Conservation (phyloP, 805 yeast species). For the Candida germanica region DNA sequence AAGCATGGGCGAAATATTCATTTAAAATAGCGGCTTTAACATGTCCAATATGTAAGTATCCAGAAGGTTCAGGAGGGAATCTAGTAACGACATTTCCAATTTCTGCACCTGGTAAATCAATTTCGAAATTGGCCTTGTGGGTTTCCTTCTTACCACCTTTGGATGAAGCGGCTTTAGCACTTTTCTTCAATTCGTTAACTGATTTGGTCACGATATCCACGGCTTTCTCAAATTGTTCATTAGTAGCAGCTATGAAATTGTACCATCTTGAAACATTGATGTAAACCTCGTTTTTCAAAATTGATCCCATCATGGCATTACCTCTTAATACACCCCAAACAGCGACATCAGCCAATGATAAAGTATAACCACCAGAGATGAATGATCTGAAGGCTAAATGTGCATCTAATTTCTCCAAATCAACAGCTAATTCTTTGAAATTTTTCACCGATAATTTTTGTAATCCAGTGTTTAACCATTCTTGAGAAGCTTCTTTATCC, state of each 20-base stretch:
- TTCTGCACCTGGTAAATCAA: slow-evolving; percentile 86
- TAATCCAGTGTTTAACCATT: slow-evolving; percentile 67
- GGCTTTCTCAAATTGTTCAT: slow-evolving; percentile 63
- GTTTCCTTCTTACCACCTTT: slow-evolving; percentile 78
- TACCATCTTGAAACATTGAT: slow-evolving; percentile 94
- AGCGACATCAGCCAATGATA: slow-evolving; percentile 77
- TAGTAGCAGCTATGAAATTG: slow-evolving; percentile 60
- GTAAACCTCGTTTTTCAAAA: slow-evolving; percentile 79
- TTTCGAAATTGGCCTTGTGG: slow-evolving; percentile 93
- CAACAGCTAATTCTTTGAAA: slow-evolving; percentile 77
- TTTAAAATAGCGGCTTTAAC: slow-evolving; percentile 97
- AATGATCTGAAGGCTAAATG: slow-evolving; percentile 85
- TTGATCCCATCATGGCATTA: slow-evolving; percentile 89
- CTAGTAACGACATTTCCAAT: slow-evolving; percentile 96
- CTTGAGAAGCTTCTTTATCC: slow-evolving; percentile 39
- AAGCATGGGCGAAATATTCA: slow-evolving; percentile 92
- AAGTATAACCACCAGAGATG: slow-evolving; percentile 56
- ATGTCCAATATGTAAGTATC: slow-evolving; percentile 98
- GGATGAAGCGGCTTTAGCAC: slow-evolving; percentile 41
- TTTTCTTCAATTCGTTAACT: slow-evolving; percentile 68
- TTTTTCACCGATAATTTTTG: slow-evolving; percentile 75
- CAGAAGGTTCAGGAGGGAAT: slow-evolving; percentile 99
- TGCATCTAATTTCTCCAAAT: slow-evolving; percentile 76
- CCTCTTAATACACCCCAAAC: slow-evolving; percentile 94
- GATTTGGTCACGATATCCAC: slow-evolving; percentile 67